Evolutionary conservation across 495 filamentous ascomycete species (phyloP).

Genomic region (Penicillium bialowiezense): DNA sequence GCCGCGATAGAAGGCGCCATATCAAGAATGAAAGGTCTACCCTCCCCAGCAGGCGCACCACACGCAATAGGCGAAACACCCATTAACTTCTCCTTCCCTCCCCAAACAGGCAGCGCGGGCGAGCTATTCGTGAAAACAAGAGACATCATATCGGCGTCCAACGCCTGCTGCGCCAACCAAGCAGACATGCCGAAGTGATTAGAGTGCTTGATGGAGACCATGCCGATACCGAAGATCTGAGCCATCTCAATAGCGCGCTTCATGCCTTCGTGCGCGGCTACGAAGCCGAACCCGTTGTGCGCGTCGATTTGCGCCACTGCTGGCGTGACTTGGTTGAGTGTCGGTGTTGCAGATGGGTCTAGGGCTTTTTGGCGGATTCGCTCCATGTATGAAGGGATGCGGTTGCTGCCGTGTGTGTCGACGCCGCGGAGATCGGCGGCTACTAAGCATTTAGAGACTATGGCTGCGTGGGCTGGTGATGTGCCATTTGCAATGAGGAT

Average conservation of each 20-base stretch:
- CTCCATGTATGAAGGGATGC: conserved; percentile 71
- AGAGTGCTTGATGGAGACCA: conserved; percentile 68
- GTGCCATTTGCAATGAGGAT: conserved; percentile 60
- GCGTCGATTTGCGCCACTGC: conserved; percentile 66
- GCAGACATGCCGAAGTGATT: conserved; percentile 84
- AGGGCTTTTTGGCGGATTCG: conserved; percentile 66
- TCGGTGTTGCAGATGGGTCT: conserved; percentile 54
- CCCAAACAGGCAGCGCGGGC: conserved; percentile 72
- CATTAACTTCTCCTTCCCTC: conserved; percentile 63
- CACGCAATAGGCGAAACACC: conserved; percentile 77
- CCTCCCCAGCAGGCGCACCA: conserved; percentile 61
- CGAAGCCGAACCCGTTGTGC: conserved; percentile 72
- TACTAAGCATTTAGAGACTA: conserved; percentile 62
- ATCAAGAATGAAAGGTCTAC: conserved; percentile 64
- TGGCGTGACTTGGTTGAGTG: conserved; percentile 57
- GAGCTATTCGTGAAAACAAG: conserved; percentile 79
- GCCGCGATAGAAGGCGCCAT: conserved; percentile 76
- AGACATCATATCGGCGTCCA: conserved; percentile 69
- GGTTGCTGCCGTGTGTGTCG: conserved; percentile 75
- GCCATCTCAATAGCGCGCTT: conserved; percentile 61
- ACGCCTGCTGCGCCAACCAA: conserved; percentile 72
- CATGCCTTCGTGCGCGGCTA: conserved; percentile 64
- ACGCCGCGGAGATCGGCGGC: conserved; percentile 73
- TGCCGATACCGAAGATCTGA: conserved; percentile 62
- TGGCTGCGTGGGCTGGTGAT: conserved; percentile 49